Conservation (phyloP, 176 grass and related monocot species). For the Otatea glauca region DNA sequence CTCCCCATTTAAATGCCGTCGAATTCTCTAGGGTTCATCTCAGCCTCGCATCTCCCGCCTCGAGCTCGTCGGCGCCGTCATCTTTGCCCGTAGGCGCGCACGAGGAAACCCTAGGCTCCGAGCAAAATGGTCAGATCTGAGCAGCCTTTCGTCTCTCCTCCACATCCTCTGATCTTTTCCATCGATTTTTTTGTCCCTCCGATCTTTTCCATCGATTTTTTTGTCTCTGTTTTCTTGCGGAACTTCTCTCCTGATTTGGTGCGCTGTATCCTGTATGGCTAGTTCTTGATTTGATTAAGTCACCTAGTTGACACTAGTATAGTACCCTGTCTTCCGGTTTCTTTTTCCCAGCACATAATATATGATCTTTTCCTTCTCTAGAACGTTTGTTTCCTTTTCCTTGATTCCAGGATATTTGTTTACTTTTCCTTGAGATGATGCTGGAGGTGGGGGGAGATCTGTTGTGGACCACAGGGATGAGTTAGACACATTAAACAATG, state of each 20-base stretch:
- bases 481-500: too few species aligned
- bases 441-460: too few species aligned
- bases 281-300: slow-evolving; percentile 13
- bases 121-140: slow-evolving; percentile 34
- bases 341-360: too few species aligned
- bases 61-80: neutral
- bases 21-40: slow-evolving; percentile 29
- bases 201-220: neutral
- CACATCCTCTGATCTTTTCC: neutral
- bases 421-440: too few species aligned
- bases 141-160: neutral
- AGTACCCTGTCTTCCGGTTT: too few species aligned
- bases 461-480: too few species aligned
- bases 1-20: neutral
- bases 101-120: slow-evolving; percentile 18
- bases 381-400: too few species aligned
- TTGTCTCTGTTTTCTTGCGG: neutral
- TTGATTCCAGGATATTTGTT: too few species aligned
- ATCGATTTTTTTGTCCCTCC: neutral
- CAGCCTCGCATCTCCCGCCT: neutral
- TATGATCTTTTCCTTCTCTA: too few species aligned
- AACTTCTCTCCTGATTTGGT: too few species aligned
- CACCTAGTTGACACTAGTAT: too few species aligned
- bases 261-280: neutral
- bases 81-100: neutral